Conservation (phyloP, 352 stramenopile genomes). For the Phytophthora kernoviae region DNA sequence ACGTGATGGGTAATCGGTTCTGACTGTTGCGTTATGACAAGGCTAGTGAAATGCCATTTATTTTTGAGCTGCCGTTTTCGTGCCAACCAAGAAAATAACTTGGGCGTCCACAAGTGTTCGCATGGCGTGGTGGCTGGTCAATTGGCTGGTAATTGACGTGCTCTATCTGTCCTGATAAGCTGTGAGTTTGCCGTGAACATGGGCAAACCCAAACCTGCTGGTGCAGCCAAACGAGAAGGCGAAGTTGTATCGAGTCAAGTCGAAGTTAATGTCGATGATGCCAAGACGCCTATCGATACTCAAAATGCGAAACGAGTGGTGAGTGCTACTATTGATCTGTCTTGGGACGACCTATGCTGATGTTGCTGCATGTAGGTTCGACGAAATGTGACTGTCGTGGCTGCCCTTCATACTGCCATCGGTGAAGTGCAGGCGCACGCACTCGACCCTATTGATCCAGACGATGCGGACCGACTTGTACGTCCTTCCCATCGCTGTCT, state of each 20-base stretch:
- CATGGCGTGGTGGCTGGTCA: conserved; percentile 1
- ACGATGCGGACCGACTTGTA: conserved; percentile 25
- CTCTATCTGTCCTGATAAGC: no score
- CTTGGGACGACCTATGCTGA: not conserved
- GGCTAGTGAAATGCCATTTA: no score
- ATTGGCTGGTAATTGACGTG: not conserved
- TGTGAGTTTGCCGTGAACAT: no score
- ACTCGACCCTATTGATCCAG: conserved; percentile 20
- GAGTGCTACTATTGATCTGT: not conserved
- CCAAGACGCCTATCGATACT: conserved; percentile 5
- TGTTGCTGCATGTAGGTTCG: conserved; percentile 5
- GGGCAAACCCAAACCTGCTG: conserved; percentile 9
- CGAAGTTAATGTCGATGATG: conserved; percentile 1
- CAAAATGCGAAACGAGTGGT: conserved; percentile 9
- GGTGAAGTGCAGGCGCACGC: conserved; percentile 10
- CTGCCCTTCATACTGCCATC: conserved; percentile 11
- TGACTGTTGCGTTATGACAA: no score
- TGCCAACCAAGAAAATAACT: no score
- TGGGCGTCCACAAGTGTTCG: not conserved
- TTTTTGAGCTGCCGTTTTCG: no score
- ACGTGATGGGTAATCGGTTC: not conserved
- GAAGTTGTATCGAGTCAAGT: conserved; percentile 4
- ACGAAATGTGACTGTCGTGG: conserved; percentile 18
- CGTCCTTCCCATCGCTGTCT: not conserved
- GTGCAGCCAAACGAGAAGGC: conserved; percentile 1